A percentile compares a stretch with the other conserved stretches of the same genome.
Conservation (phyloP, 106 monocot genomes). For the Dendrobium catenatum region DNA sequence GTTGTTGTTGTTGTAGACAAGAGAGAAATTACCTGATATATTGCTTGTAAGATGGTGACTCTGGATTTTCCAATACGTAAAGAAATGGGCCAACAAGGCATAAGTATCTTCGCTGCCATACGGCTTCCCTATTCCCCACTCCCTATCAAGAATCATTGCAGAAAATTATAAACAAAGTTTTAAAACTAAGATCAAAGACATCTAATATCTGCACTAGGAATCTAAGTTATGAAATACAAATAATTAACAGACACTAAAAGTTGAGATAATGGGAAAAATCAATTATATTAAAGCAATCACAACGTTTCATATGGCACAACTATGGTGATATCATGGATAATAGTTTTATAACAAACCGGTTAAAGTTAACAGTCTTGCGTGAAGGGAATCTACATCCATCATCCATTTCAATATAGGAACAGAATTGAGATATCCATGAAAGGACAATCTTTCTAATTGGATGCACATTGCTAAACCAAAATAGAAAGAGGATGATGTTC, state of each 20-base stretch:
- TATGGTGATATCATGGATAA: neutral
- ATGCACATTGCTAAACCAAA: neutral
- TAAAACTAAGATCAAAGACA: constrained; percentile 1
- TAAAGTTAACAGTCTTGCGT: neutral
- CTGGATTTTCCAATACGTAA: constrained; percentile 75
- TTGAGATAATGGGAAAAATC: neutral
- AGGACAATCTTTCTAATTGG: neutral
- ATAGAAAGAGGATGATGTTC: neutral
- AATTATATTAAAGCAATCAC: neutral
- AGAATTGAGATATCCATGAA: neutral
- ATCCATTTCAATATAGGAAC: neutral
- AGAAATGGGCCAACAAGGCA: constrained; percentile 87
- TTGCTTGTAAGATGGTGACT: constrained; percentile 74
- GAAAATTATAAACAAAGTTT: neutral
- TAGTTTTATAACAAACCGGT: neutral
- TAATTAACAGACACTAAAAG: neutral
- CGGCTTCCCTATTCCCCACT: constrained; percentile 93
- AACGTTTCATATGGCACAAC: neutral
- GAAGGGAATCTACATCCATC: neutral
- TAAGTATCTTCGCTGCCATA: constrained; percentile 86
- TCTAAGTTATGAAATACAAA: neutral
- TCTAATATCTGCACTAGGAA: neutral
- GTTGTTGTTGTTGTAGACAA: neutral
- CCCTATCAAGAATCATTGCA: constrained; percentile 42
- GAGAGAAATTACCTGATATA: constrained; percentile 59